These are phyloP conservation scores for Calonectria montana DNA, from an alignment of 2,329 filamentous ascomycete genomes.

Conservation along the genomic window DNA sequence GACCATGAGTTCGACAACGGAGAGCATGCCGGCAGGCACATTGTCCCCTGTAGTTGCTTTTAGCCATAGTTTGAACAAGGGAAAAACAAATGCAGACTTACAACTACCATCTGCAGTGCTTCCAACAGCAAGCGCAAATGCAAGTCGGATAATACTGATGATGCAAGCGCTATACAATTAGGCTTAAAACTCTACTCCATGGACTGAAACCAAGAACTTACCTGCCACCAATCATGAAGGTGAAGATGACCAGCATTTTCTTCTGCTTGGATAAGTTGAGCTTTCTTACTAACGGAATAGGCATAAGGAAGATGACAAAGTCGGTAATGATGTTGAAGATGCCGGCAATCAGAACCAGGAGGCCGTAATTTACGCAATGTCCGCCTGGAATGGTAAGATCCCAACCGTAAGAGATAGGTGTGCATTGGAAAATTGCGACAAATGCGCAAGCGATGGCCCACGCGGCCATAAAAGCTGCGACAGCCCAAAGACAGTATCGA, in stretches of 20 bases:
- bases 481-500: background rate
- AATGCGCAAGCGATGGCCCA: background rate
- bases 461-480: background rate
- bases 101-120: constrained; percentile 5
- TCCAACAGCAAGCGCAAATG: constrained; percentile 2
- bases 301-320: constrained; percentile 1
- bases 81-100: background rate
- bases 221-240: constrained; percentile 5
- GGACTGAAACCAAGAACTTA: background rate
- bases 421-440: constrained; percentile 8
- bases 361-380: background rate
- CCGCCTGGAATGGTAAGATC: background rate
- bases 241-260: constrained; percentile 8
- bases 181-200: background rate
- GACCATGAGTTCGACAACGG: constrained; percentile 1
- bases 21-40: constrained; percentile 4
- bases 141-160: constrained; percentile 5
- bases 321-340: constrained; percentile 10
- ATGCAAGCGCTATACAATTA: background rate
- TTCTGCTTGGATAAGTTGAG: constrained; percentile 5
- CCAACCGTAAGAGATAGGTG: background rate
- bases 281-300: background rate
- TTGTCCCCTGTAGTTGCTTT: background rate
- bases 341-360: background rate
- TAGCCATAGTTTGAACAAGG: background rate